These are phyloP conservation scores for Aeschynomene evenia DNA, from an alignment of 306 rosid species.

Conservation along the genomic window DNA sequence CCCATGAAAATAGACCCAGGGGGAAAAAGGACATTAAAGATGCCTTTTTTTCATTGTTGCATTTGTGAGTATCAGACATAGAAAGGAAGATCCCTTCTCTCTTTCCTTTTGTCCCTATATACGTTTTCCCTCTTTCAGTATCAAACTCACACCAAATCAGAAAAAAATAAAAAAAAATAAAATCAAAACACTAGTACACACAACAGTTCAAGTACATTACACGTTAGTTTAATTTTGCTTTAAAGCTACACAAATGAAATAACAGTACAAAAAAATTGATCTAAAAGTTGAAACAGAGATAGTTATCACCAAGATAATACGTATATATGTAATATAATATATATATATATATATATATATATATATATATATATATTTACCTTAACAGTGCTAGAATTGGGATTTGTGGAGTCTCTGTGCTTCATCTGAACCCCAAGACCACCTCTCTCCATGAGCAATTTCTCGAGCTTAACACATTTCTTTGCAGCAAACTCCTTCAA, in stretches of 20 bases:
- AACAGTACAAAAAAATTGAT: no score
- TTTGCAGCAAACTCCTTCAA: conserved; percentile 77
- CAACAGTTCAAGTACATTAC: neutral
- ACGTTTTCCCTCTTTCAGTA: neutral
- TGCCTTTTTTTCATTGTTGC: neutral
- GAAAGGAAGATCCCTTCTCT: conserved; percentile 6
- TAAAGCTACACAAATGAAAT: neutral
- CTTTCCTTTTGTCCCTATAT: neutral
- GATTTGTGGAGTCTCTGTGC: conserved; percentile 32
- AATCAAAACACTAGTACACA: neutral
- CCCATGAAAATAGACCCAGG: neutral
- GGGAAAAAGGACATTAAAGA: neutral
- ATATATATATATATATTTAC: conserved; percentile 9
- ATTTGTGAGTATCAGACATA: neutral
- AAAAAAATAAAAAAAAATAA: neutral
- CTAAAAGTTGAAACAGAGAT: no score
- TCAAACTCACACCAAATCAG: neutral
- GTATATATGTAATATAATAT: no score
- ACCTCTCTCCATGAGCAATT: conserved; percentile 51
- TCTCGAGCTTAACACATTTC: conserved; percentile 62
- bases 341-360: no score
- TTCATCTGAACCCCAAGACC: conserved; percentile 37
- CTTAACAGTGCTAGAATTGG: conserved; percentile 32
- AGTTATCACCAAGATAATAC: no score
- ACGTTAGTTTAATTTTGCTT: neutral